Percentiles rank a stretch among this genome's conserved stretches.
phyloP scores from a whole-genome alignment of 2,329 filamentous ascomycete species.

The Zymoseptoria crescenta region DNA sequence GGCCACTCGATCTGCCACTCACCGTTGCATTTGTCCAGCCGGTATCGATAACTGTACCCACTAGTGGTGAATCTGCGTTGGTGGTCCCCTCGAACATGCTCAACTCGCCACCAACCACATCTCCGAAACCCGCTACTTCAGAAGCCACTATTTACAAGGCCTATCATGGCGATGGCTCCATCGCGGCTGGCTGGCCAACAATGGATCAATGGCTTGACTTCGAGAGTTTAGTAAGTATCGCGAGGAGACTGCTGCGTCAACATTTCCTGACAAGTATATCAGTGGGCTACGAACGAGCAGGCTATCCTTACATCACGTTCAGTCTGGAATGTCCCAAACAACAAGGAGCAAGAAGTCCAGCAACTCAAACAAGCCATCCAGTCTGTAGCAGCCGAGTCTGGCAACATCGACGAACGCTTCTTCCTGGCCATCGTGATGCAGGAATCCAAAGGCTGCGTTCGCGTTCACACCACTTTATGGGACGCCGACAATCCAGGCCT shows the following conservation, averaged over 20 bases:
- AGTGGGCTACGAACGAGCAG: slow-evolving; percentile 30
- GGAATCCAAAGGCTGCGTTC: slow-evolving; percentile 42
- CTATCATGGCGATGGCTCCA: slow-evolving; percentile 31
- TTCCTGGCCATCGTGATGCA: slow-evolving; percentile 41
- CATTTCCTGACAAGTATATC: slow-evolving; percentile 1
- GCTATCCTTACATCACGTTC: slow-evolving; percentile 33
- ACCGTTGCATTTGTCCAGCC: neutral
- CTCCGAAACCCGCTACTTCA: neutral
- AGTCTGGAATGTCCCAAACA: slow-evolving; percentile 30
- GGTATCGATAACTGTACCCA: neutral
- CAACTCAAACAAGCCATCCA: neutral
- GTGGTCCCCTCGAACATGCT: neutral
- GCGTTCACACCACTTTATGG: slow-evolving; percentile 37
- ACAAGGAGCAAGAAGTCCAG: slow-evolving; percentile 30
- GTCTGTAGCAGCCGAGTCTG: too few species aligned
- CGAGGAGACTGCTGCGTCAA: neutral
- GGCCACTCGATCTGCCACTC: neutral
- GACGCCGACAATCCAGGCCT: slow-evolving; percentile 31
- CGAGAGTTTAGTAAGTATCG: slow-evolving; percentile 25
- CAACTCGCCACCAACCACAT: neutral
- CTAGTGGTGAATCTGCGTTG: neutral
- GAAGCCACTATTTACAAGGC: slow-evolving; percentile 16
- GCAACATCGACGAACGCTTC: slow-evolving; percentile 41
- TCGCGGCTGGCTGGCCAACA: slow-evolving; percentile 32
- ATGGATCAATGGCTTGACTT: slow-evolving; percentile 30